Evolutionary conservation across 805 yeast species (phyloP).

Genomic region (Saccharomyces kudriavzevii): DNA sequence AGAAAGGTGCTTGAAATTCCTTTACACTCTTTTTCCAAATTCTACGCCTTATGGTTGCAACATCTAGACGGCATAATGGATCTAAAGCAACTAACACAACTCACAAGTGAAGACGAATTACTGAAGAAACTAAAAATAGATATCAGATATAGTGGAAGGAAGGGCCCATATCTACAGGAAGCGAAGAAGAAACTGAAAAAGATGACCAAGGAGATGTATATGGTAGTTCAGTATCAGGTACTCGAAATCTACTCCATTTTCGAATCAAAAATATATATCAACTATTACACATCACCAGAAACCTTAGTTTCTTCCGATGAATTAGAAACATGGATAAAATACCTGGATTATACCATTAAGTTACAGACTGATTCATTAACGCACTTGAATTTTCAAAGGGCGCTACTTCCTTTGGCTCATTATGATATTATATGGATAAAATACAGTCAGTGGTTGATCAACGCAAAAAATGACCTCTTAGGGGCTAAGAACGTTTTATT

Average conservation of each 20-base stretch:
- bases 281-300: slow-evolving; percentile 24
- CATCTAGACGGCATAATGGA: slow-evolving; percentile 25
- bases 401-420: slow-evolving; percentile 24
- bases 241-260: slow-evolving; percentile 24
- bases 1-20: slow-evolving; percentile 29
- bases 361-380: slow-evolving; percentile 14
- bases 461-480: slow-evolving; percentile 12
- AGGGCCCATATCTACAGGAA: slow-evolving; percentile 30
- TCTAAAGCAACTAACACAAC: slow-evolving; percentile 17
- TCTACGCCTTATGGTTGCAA: slow-evolving; percentile 26
- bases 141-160: slow-evolving; percentile 16
- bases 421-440: slow-evolving; percentile 27
- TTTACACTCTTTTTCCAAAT: slow-evolving; percentile 25
- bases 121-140: slow-evolving; percentile 19
- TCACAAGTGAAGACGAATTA: slow-evolving; percentile 22
- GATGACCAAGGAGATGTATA: slow-evolving; percentile 25
- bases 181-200: slow-evolving; percentile 26
- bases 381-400: slow-evolving; percentile 28
- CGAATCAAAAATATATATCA: slow-evolving; percentile 25
- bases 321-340: slow-evolving; percentile 23
- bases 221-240: slow-evolving; percentile 26
- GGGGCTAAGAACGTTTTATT: slow-evolving; percentile 21
- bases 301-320: slow-evolving; percentile 18
- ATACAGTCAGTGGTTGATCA: slow-evolving; percentile 27
- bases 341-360: slow-evolving; percentile 23